Percentiles rank a stretch among this genome's conserved stretches.
Evolutionary conservation across 2,329 filamentous ascomycete species (phyloP).

Genomic region (Ceratocystis lukuohia): DNA sequence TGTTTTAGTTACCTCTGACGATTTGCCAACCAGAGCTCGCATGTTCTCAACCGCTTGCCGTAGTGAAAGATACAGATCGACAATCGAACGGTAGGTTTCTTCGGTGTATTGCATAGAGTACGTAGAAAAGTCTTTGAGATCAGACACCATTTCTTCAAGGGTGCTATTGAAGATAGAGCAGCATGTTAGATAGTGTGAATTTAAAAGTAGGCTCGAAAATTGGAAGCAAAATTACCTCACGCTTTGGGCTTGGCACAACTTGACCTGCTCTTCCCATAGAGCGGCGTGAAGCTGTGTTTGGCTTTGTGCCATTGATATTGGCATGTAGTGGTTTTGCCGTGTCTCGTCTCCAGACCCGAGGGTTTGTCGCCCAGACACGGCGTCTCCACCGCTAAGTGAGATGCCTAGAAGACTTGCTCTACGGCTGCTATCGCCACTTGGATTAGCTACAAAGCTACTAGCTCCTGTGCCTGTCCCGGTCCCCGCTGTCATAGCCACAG

Average conservation of each 20-base stretch:
- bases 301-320: conserved; percentile 9
- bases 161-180: conserved; percentile 12
- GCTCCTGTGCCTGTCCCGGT: not conserved
- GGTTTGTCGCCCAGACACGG: conserved; percentile 21
- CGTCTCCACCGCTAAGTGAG: conserved; percentile 15
- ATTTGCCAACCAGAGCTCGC: conserved; percentile 51
- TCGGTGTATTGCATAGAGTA: conserved; percentile 53
- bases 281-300: conserved; percentile 11
- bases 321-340: not conserved
- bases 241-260: conserved; percentile 11
- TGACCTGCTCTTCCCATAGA: conserved; percentile 14
- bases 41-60: conserved; percentile 51
- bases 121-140: conserved; percentile 46
- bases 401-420: conserved; percentile 4
- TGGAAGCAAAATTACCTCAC: conserved; percentile 12
- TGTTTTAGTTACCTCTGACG: conserved; percentile 41
- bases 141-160: conserved; percentile 16
- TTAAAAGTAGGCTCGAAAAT: not conserved
- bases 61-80: conserved; percentile 53
- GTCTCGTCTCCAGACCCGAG: conserved; percentile 20
- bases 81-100: conserved; percentile 58
- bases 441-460: not conserved
- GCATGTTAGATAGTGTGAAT: not conserved
- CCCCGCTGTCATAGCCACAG: not conserved
- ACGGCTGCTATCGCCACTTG: not conserved